Conservation (phyloP, 2,329 filamentous ascomycete species). For the Colletotrichum camelliae region DNA sequence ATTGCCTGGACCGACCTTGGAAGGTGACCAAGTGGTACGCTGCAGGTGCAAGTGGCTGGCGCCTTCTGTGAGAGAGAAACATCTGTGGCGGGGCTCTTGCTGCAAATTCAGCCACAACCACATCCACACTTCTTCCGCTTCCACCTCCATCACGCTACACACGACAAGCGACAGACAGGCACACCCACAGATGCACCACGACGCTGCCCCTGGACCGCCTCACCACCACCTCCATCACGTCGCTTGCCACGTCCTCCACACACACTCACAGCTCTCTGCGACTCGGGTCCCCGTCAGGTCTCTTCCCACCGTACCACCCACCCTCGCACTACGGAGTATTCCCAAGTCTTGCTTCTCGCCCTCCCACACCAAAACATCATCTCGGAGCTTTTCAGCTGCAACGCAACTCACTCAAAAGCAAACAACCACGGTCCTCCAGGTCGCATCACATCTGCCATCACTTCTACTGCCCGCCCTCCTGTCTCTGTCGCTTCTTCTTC, state of each 20-base stretch:
- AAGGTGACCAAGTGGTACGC: not conserved
- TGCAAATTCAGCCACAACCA: not conserved
- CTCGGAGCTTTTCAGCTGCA: constrained; percentile 19
- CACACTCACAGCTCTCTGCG: not conserved
- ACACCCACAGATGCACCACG: not conserved
- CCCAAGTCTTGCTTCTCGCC: constrained; percentile 1
- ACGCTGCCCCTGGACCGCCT: not conserved
- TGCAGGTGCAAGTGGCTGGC: not conserved
- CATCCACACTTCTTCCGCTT: not conserved
- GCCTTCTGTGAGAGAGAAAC: not conserved
- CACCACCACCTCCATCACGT: not conserved
- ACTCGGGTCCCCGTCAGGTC: not conserved
- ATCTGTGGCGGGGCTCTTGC: not conserved
- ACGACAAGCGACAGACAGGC: not conserved
- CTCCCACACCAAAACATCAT: not conserved
- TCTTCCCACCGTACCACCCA: not conserved
- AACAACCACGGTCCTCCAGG: not conserved
- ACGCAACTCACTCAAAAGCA: constrained; percentile 2
- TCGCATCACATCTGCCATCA: not conserved
- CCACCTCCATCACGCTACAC: not conserved
- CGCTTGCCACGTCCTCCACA: not conserved
- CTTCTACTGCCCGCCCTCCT: not conserved
- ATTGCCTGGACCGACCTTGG: not conserved
- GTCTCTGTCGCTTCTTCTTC: not conserved
- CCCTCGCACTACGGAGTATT: not conserved